These are phyloP conservation scores for Chaetomium strumarium DNA, from an alignment of 2,329 filamentous ascomycete species.

Conservation along the genomic window DNA sequence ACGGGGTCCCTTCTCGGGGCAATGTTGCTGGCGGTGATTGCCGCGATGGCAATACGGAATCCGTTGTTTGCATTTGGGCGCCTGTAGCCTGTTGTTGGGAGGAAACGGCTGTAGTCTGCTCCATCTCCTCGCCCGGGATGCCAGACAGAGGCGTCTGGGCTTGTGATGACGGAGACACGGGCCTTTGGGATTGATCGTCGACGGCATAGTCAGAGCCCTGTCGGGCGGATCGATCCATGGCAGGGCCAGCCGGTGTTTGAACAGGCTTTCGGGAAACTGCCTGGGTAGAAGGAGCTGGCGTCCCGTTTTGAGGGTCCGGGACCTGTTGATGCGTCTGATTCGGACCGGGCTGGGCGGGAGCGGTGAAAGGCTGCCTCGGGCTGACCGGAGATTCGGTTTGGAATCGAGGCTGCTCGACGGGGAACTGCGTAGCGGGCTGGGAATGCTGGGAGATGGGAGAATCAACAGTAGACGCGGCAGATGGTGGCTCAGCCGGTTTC, in stretches of 20 bases:
- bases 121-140: constrained; percentile 10
- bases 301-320: neutral
- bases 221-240: neutral
- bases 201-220: neutral
- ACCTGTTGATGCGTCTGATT: constrained; percentile 1
- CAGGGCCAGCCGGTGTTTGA: constrained; percentile 3
- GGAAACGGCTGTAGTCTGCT: neutral
- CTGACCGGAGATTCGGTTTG: constrained; percentile 16
- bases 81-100: neutral
- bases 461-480: constrained; percentile 13
- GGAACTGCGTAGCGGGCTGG: constrained; percentile 14
- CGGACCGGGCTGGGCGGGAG: constrained; percentile 7
- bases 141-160: neutral
- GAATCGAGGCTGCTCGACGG: constrained; percentile 15
- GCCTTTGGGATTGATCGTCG: constrained; percentile 5
- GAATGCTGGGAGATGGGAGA: constrained; percentile 22
- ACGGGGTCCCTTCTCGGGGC: neutral
- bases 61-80: neutral
- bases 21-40: constrained; percentile 9
- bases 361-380: constrained; percentile 13
- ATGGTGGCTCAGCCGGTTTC: constrained; percentile 10
- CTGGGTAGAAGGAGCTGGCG: constrained; percentile 3
- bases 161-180: constrained; percentile 16
- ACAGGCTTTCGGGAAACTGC: constrained; percentile 16
- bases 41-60: neutral